Conservation (phyloP, 805 yeast species). For the Candida rishiriensis region DNA sequence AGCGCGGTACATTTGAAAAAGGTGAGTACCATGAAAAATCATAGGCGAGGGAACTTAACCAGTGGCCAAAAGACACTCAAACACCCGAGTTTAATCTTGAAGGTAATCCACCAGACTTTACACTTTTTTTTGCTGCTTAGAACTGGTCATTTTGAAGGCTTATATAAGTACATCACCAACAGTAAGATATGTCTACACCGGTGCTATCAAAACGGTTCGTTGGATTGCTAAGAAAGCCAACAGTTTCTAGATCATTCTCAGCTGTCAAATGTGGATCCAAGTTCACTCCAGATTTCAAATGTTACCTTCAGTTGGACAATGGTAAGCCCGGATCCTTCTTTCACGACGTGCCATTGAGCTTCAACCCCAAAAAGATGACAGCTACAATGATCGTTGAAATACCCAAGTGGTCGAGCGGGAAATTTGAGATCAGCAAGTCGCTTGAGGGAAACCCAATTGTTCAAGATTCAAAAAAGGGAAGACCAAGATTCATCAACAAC, state of each 20-base stretch:
- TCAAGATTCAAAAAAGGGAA: constrained; percentile 69
- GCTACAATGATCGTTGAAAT: constrained; percentile 72
- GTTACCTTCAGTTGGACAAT: constrained; percentile 38
- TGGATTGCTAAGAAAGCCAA: too few relatives aligned
- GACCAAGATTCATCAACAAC: constrained; percentile 71
- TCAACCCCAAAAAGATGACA: constrained; percentile 37
- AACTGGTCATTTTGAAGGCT: too few relatives aligned
- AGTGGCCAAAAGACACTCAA: too few relatives aligned
- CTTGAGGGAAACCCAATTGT: constrained; percentile 66
- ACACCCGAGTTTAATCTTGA: too few relatives aligned
- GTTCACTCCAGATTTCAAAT: constrained; percentile 35
- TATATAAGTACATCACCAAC: too few relatives aligned
- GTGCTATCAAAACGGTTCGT: too few relatives aligned
- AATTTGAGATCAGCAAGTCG: constrained; percentile 67
- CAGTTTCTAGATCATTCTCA: constrained; percentile 11
- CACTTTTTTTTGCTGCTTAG: too few relatives aligned
- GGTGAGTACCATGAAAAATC: too few relatives aligned
- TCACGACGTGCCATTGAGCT: constrained; percentile 64
- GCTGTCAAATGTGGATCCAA: constrained; percentile 32
- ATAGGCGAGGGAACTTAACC: too few relatives aligned
- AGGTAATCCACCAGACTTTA: too few relatives aligned
- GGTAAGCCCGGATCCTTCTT: constrained; percentile 54
- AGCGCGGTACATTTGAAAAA: too few relatives aligned
- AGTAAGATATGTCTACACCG: too few relatives aligned
- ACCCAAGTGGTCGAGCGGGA: constrained; percentile 80